A percentile compares a stretch with the other conserved stretches of the same genome.
These are phyloP conservation scores for Selaginella tamariscina DNA, from an alignment of 75 land plant species.

Conservation along the genomic window DNA sequence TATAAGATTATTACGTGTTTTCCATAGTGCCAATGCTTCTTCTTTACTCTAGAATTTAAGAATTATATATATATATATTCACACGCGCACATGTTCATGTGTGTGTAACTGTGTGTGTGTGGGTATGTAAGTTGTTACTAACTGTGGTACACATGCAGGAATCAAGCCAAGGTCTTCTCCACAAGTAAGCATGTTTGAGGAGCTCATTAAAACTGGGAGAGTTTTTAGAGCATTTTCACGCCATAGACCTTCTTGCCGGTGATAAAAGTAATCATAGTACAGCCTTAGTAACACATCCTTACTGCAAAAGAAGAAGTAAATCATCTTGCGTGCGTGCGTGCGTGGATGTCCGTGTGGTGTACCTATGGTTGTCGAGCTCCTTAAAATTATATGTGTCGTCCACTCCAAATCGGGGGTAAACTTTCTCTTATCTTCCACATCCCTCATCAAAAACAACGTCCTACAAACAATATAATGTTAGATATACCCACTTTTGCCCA, in stretches of 20 bases:
- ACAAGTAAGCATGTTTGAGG: constrained; percentile 93
- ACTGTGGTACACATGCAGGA: constrained; percentile 95
- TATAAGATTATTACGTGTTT: too few species aligned
- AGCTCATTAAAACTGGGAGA: constrained; percentile 74
- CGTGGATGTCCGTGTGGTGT: neutral
- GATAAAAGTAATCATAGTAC: constrained; percentile 85
- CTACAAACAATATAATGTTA: constrained; percentile 29
- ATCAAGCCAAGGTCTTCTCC: constrained; percentile 97
- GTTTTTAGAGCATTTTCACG: constrained; percentile 89
- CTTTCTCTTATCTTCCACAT: constrained; percentile 62
- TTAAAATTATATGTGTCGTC: constrained; percentile 72
- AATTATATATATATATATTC: too few species aligned
- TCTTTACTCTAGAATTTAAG: too few species aligned
- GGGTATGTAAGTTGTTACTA: too few species aligned
- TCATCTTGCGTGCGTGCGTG: constrained; percentile 3
- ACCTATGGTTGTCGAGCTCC: constrained; percentile 94
- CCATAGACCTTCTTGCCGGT: constrained; percentile 85
- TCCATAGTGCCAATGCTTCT: too few species aligned
- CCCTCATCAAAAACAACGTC: constrained; percentile 84
- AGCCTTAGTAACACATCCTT: constrained; percentile 61
- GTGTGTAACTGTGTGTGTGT: too few species aligned
- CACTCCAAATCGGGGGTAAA: constrained; percentile 88
- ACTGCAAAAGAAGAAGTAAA: constrained; percentile 28
- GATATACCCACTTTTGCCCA: too few species aligned
- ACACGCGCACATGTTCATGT: too few species aligned